These are phyloP conservation scores for Pterulicium gracile DNA, from an alignment of 1,284 basidiomycete species.

Conservation along the genomic window DNA sequence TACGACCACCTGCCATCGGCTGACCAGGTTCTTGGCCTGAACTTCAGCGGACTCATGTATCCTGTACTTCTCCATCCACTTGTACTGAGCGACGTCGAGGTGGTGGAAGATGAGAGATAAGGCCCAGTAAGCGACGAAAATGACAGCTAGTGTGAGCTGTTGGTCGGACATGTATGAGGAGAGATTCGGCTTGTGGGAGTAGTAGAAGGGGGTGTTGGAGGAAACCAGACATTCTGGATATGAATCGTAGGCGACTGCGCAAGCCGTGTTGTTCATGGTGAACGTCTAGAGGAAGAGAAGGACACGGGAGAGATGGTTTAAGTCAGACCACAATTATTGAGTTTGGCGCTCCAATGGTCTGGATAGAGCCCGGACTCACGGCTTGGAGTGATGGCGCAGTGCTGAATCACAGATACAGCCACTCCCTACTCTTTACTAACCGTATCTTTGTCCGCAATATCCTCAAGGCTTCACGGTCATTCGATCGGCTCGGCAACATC, in stretches of 20 bases:
- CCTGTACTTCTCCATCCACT: constrained; percentile 77
- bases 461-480: too few species aligned
- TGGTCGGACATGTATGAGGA: constrained; percentile 64
- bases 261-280: not conserved
- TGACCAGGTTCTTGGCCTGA: constrained; percentile 66
- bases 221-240: not conserved
- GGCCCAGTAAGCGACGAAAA: constrained; percentile 84
- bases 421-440: constrained; percentile 7
- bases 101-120: constrained; percentile 73
- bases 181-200: constrained; percentile 39
- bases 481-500: too few species aligned
- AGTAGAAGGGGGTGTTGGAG: constrained; percentile 46
- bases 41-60: constrained; percentile 87
- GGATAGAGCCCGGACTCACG: not conserved
- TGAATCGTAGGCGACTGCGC: not conserved
- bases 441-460: constrained; percentile 3
- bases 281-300: too few species aligned
- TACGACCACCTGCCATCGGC: constrained; percentile 57
- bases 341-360: too few species aligned
- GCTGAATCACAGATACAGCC: not conserved
- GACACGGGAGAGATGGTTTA: not conserved
- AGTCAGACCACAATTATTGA: not conserved
- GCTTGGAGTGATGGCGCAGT: not conserved
- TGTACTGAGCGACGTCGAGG: constrained; percentile 68
- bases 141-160: constrained; percentile 61